phyloP scores from a whole-genome alignment of 805 yeast species.

The Candida ulmi region DNA sequence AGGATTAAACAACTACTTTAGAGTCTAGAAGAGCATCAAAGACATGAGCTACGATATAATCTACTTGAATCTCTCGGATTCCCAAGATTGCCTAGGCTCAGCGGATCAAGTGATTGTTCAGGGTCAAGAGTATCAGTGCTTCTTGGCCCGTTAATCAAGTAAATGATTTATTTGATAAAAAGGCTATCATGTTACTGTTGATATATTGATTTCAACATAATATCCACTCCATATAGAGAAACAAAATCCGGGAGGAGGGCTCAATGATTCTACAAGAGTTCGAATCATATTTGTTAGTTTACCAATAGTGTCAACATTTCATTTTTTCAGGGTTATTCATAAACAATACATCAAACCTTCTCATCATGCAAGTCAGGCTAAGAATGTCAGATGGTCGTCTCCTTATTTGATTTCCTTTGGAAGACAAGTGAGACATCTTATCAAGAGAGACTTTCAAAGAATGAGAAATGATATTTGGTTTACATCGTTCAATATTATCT shows the following conservation, averaged over 20 bases:
- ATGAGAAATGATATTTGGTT: conserved; percentile 40
- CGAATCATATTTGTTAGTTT: conserved; percentile 38
- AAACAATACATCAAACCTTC: conserved; percentile 29
- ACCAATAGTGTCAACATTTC: conserved; percentile 37
- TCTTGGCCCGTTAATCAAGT: conserved; percentile 37
- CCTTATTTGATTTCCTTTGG: conserved; percentile 43
- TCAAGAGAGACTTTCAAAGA: conserved; percentile 41
- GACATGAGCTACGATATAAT: conserved; percentile 44
- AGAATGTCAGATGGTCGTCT: conserved; percentile 36
- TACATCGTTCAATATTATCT: conserved; percentile 35
- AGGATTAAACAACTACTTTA: conserved; percentile 51
- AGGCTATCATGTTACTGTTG: conserved; percentile 57
- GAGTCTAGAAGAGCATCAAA: conserved; percentile 47
- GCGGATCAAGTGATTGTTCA: conserved; percentile 45
- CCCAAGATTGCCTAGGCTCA: conserved; percentile 44
- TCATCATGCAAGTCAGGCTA: conserved; percentile 44
- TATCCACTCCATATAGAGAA: conserved; percentile 45
- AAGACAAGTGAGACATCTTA: conserved; percentile 43
- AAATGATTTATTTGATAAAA: conserved; percentile 37
- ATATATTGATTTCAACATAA: conserved; percentile 47
- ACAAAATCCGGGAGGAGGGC: conserved; percentile 34
- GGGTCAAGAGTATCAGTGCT: conserved; percentile 50
- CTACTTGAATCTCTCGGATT: conserved; percentile 54
- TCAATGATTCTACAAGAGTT: conserved; percentile 48
- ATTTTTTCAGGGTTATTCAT: conserved; percentile 2